Evolutionary conservation across 1,284 basidiomycete genomes (phyloP), one percentile per base, ranked within the genome.

Genomic region (Ceratobasidium sp.): DNA sequence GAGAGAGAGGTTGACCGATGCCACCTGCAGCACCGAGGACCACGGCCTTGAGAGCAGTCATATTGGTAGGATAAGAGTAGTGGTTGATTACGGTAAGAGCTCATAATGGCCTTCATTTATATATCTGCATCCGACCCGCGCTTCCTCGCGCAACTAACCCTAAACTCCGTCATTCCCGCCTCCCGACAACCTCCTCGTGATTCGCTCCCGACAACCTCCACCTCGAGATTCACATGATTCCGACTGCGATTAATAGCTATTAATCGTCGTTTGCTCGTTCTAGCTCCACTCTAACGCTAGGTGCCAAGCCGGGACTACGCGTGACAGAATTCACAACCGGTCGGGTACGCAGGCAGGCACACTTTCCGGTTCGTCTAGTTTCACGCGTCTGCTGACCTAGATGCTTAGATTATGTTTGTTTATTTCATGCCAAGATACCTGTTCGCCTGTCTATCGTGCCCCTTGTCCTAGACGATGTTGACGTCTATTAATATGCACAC

Each of bases 1-100:
- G 86, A 74, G 95, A 96, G 79, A 97, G 87, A 80, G 94, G 94
- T 83, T 97, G 95, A 82, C 95, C 95, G 82, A 97, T 97, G 84
- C 95, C 95, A 87, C 85, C 85, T 81, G 80, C 93, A 77, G 95
- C 95, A 80, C 95, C 95, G 82, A 97, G 92, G 66, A 97, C 94
- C 63, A 93, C 92, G 81, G 96, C 95, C 85, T 93, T 94, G 76
- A 94, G 91, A 94, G n/a, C n/a, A n/a, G 96, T 94, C 79, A 79
- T 83, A 41, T 41, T 41, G 72, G 27, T 66, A 63, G 31, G 22
- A 51, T 71, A 41, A 45, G 51, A 48, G 60, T 51, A 62, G 48
- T 51, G 45, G 64, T 33, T n/a, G 19, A 51, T 31, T 19, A 22
- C 57, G 5, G 69, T 41, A 63, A 27, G 22, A 29, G 44, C 60